These are phyloP conservation scores for Pholiota conissans DNA, from an alignment of 768 basidiomycete genomes.

Conservation along the genomic window DNA sequence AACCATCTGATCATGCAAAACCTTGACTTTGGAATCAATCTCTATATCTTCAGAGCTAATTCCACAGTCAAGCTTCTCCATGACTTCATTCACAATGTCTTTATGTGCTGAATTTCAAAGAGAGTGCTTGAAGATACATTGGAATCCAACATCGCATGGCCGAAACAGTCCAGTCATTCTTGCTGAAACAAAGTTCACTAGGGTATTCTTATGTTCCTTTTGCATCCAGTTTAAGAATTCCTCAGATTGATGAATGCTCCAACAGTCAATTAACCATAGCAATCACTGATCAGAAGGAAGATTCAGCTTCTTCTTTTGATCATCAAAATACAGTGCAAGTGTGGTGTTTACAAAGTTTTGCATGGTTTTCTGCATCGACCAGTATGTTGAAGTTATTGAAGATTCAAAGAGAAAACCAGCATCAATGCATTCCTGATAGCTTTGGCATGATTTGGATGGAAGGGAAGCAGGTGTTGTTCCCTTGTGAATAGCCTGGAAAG, in stretches of 20 bases:
- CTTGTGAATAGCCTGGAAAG: slow-evolving; percentile 29
- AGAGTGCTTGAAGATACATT: no score
- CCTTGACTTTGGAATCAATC: no score
- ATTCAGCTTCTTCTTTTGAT: slow-evolving; percentile 10
- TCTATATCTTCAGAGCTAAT: no score
- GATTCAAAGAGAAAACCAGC: slow-evolving; percentile 24
- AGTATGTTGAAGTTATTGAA: slow-evolving; percentile 27
- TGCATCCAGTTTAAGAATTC: slow-evolving; percentile 35
- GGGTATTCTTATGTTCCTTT: slow-evolving; percentile 28
- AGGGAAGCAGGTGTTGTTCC: slow-evolving; percentile 26
- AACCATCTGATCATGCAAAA: no score
- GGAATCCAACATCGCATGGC: slow-evolving; percentile 37
- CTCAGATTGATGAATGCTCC: slow-evolving; percentile 34
- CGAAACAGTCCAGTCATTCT: slow-evolving; percentile 32
- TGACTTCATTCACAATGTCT: no score
- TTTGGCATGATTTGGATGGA: slow-evolving; percentile 15
- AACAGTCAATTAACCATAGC: slow-evolving; percentile 30
- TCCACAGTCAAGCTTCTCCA: no score
- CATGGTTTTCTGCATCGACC: slow-evolving; percentile 28
- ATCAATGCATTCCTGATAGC: slow-evolving; percentile 21
- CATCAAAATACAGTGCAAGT: slow-evolving; percentile 29
- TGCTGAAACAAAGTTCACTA: slow-evolving; percentile 33
- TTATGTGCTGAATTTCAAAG: no score
- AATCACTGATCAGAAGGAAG: slow-evolving; percentile 16
- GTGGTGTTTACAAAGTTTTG: slow-evolving; percentile 26